These are phyloP conservation scores for Aspergillus ochraceus DNA, from an alignment of 2,329 filamentous ascomycete species.

Conservation along the genomic window DNA sequence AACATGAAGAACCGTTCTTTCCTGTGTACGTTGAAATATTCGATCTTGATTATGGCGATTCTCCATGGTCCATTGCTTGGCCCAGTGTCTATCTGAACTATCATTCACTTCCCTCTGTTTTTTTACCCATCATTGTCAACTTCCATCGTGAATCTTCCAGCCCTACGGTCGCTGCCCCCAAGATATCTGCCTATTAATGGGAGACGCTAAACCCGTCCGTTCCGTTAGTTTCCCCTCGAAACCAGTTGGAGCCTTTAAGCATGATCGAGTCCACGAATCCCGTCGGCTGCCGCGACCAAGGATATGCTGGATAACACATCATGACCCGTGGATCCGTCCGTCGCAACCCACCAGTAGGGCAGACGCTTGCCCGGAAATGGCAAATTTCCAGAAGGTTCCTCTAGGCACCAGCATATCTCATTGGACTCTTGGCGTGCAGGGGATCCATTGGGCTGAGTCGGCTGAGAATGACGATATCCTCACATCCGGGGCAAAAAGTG, in stretches of 20 bases:
- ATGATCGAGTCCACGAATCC: not conserved
- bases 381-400: conserved; percentile 11
- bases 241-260: not conserved
- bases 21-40: too few relatives aligned
- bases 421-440: not conserved
- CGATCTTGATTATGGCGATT: too few relatives aligned
- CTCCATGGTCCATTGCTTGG: too few relatives aligned
- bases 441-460: not conserved
- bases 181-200: not conserved
- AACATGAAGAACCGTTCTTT: not conserved
- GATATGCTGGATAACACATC: not conserved
- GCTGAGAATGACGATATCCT: not conserved
- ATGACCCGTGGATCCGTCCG: not conserved
- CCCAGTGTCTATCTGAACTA: too few relatives aligned
- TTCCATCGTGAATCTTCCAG: not conserved
- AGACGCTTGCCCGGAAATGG: conserved; percentile 4
- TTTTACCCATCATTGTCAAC: too few relatives aligned
- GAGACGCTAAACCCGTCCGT: not conserved
- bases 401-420: conserved; percentile 12
- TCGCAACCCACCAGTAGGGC: not conserved
- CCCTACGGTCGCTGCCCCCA: not conserved
- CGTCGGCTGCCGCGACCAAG: not conserved
- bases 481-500: not conserved
- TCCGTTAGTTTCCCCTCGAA: not conserved
- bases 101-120: too few relatives aligned